Conservation (phyloP, 2,329 filamentous ascomycete species). For the Beauveria australis region DNA sequence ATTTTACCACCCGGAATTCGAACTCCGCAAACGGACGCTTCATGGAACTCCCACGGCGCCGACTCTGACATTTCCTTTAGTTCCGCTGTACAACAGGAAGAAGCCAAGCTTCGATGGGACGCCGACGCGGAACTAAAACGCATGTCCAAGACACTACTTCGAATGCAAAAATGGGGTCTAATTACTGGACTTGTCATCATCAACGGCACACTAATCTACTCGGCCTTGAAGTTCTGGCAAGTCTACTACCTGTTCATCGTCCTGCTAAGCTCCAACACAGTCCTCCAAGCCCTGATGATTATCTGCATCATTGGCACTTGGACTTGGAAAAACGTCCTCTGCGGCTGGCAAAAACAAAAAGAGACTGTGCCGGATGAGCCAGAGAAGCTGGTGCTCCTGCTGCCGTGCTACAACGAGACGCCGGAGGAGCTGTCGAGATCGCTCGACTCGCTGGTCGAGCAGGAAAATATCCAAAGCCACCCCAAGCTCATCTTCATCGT, state of each 20-base stretch:
- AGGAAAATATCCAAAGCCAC: conserved; percentile 34
- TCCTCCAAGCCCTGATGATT: conserved; percentile 35
- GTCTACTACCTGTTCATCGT: conserved; percentile 36
- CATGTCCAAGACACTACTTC: conserved; percentile 29
- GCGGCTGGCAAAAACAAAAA: conserved; percentile 22
- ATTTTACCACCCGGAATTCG: conserved; percentile 23
- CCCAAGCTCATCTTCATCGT: conserved; percentile 37
- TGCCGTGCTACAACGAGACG: conserved; percentile 44
- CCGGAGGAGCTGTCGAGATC: conserved; percentile 34
- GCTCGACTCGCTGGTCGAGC: conserved; percentile 36
- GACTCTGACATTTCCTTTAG: conserved; percentile 28
- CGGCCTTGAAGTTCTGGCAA: conserved; percentile 30
- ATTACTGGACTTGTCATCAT: conserved; percentile 26
- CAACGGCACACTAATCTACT: conserved; percentile 29
- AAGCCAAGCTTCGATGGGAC: conserved; percentile 32
- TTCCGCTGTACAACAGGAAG: conserved; percentile 29
- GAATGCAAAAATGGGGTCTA: conserved; percentile 31
- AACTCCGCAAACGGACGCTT: conserved; percentile 24
- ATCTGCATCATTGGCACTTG: conserved; percentile 27
- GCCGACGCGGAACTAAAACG: conserved; percentile 30
- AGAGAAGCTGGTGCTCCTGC: conserved; percentile 36
- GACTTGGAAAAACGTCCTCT: conserved; percentile 23
- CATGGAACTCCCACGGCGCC: conserved; percentile 24
- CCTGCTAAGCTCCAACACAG: conserved; percentile 37
- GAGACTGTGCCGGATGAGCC: conserved; percentile 28